Conservation (phyloP, 768 basidiomycete species). For the Boletus tomentosulus region DNA sequence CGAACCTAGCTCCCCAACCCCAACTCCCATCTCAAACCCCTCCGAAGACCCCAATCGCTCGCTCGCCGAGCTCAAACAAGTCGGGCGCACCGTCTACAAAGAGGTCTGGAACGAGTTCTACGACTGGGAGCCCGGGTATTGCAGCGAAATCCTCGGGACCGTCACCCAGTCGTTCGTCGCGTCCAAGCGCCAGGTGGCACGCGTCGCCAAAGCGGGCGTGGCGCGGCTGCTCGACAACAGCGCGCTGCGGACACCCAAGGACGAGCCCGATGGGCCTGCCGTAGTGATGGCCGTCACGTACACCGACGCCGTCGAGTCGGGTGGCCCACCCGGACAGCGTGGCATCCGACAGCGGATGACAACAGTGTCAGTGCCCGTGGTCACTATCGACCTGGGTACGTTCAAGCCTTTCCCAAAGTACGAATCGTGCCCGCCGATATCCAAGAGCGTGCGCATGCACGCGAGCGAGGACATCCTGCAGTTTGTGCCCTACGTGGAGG, state of each 20-base stretch:
- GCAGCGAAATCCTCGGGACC: slow-evolving; percentile 21
- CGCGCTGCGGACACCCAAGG: background rate
- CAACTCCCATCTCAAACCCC: background rate
- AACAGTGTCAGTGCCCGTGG: slow-evolving; percentile 11
- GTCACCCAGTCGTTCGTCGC: slow-evolving; percentile 9
- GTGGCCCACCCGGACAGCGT: background rate
- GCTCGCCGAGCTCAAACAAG: slow-evolving; percentile 11
- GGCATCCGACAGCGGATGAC: background rate
- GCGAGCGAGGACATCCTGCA: background rate
- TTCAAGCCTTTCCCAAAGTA: slow-evolving; percentile 32
- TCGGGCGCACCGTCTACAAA: slow-evolving; percentile 32
- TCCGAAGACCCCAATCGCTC: background rate
- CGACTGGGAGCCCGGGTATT: slow-evolving; percentile 37
- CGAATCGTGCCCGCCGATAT: slow-evolving; percentile 44
- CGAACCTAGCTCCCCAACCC: slow-evolving; percentile 17
- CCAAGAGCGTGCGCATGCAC: slow-evolving; percentile 27
- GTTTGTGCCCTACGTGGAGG: slow-evolving; percentile 50
- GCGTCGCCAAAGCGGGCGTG: slow-evolving; percentile 10
- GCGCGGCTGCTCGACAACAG: slow-evolving; percentile 3
- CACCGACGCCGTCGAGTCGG: background rate
- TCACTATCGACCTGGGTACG: slow-evolving; percentile 9
- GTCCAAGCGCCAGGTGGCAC: slow-evolving; percentile 8
- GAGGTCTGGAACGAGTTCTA: slow-evolving; percentile 46
- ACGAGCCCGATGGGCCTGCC: background rate
- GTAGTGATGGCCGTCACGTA: slow-evolving; percentile 9